Evolutionary conservation across 345 rosid species (phyloP), one percentile per base, ranked within the genome.

Genomic region (Pistacia integerrima): DNA sequence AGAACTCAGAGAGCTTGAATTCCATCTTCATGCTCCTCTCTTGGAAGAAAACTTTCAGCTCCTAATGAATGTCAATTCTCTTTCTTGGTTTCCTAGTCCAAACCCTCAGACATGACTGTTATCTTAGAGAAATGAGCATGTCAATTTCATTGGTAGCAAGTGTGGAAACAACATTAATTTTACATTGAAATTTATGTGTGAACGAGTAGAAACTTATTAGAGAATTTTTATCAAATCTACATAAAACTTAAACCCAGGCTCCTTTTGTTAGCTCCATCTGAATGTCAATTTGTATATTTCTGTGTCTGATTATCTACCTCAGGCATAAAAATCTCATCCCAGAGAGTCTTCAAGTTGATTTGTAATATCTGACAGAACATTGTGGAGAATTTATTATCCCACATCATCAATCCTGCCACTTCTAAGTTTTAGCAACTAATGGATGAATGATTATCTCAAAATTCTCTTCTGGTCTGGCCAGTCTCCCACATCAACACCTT

Each of bases 391-490:
- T 64, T 64, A 36, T 48, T 16, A 1, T 17, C 38, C 8, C 14
- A 30, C 44, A 30, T 35, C 65, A 62, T 17, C 5, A 62, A 30
- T 62, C 11, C 44, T 11, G 41, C n/a, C 41, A 62, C 46, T 41
- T 41, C 3, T 30, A 30, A 30, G 1, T 30, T 62, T 38, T 33
- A 5, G n/a, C 9, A 63, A 33, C 10, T 63, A 8, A 35, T 33
- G n/a, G 44, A 33, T 63, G 20, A 63, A 13, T 63, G 41, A 7
- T 41, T 63, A 63, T 63, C 67, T 63, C 44, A 63, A 63, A 63
- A 4, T 62, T 62, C 18, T 36, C 1, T 62, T 60, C 41, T 28
- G 2, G 18, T 4, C 41, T 61, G 65, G 41, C 33, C 28, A 58
- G 22, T 58, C 22, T 58, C 33, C 63, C 28, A 59, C 8, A 20